These are phyloP conservation scores for Ceratobasidium sp. DNA, from an alignment of 1,284 basidiomycete species.

Conservation along the genomic window DNA sequence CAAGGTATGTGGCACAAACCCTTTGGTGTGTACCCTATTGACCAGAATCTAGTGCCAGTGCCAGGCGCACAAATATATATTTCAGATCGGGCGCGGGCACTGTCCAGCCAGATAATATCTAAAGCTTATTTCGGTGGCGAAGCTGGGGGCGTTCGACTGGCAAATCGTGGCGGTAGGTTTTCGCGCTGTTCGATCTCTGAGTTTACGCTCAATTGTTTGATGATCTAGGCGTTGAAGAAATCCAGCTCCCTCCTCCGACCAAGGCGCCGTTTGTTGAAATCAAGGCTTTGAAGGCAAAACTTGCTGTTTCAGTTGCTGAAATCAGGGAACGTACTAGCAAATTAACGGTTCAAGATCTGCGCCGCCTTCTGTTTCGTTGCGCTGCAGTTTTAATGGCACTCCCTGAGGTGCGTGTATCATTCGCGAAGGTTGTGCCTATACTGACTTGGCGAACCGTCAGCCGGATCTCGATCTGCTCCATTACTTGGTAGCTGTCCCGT, in stretches of 20 bases:
- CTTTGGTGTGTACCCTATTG: neutral
- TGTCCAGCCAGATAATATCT: conserved; percentile 84
- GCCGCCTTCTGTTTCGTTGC: conserved; percentile 88
- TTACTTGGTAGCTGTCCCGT: conserved; percentile 89
- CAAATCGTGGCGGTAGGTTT: conserved; percentile 65
- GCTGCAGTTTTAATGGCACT: conserved; percentile 83
- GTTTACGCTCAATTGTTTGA: neutral
- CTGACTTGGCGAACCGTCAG: conserved; percentile 57
- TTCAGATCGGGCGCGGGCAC: conserved; percentile 47
- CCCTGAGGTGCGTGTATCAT: conserved; percentile 65
- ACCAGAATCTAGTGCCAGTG: neutral
- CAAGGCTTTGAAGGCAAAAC: conserved; percentile 75
- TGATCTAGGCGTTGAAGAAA: conserved; percentile 60
- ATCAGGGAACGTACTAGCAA: conserved; percentile 79
- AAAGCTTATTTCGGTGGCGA: conserved; percentile 91
- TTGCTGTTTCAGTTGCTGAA: conserved; percentile 75
- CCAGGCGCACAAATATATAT: conserved; percentile 22
- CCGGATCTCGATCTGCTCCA: conserved; percentile 90
- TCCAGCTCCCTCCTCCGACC: conserved; percentile 68
- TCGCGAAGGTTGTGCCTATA: neutral
- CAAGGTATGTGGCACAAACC: conserved; percentile 65
- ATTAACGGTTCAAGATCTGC: conserved; percentile 83
- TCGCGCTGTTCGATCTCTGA: neutral
- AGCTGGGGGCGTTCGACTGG: conserved; percentile 81
- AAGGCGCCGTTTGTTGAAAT: conserved; percentile 71